Evolutionary conservation across 208 protist species (phyloP), one percentile per base, ranked within the genome.

Genomic region (Trypanosoma melophagium): DNA sequence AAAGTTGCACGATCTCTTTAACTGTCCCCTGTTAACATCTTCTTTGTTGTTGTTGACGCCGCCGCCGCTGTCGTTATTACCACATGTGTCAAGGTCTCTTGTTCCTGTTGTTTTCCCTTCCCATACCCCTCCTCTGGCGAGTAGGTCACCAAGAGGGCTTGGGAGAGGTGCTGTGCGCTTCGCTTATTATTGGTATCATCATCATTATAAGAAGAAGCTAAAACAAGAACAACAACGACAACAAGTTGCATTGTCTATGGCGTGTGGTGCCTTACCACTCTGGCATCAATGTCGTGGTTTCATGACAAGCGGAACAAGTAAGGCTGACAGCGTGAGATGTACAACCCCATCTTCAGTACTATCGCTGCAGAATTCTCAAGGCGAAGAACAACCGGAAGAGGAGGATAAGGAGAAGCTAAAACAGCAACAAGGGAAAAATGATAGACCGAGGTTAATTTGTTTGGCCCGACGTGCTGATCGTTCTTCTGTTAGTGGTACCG

Each of bases 401-500:
- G 22, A 22, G 17, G 56, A 22, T 16, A 49, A 47, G 56, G 19
- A 47, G 19, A 45, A 24, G 31, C n/a, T 40, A 14, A 17, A 21
- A 19, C 22, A 17, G 22, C 21, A 52, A 19, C 28, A 50, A 21
- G 17, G 19, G 21, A 38, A 40, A 66, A 49, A 49, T 1, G 52
- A 60, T 22, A 54, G 25, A 22, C 55, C 65, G 12, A 53, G 55
- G 31, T 28, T 69, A 38, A 69, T 69, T 35, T 69, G 65, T 52
- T 2, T 47, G 21, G 42, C 44, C 9, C 42, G 65, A 22, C 45
- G 65, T 4, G 19, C 55, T 8, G 16, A 22, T n/a, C 31, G 22
- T 21, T 25, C 8, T 35, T 12, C 17, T 50, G 41, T 21, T 56
- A 17, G 7, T 57, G 40, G 3, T 16, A 35, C 44, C 12, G 8